Evolutionary conservation across 75 land plant genomes (phyloP).

Genomic region (Sequoiadendron giganteum): DNA sequence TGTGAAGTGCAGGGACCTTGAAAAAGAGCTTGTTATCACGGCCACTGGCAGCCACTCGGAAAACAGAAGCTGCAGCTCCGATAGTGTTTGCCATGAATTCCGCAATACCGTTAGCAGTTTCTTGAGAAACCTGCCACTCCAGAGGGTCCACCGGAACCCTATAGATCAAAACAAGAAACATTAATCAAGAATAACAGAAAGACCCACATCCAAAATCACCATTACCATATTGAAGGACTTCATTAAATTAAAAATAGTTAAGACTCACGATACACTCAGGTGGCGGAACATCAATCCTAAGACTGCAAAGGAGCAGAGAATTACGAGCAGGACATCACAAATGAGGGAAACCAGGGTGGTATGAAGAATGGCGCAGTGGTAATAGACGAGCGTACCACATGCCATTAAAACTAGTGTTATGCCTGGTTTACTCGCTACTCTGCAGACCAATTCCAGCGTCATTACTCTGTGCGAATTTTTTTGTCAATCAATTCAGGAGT

Average conservation of each 20-base stretch:
- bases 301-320: constrained; percentile 86
- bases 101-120: constrained; percentile 65
- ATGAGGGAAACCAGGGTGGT: constrained; percentile 63
- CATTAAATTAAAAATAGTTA: neutral
- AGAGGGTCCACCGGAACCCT: constrained; percentile 92
- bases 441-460: neutral
- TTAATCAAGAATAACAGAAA: neutral
- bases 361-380: constrained; percentile 71
- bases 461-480: neutral
- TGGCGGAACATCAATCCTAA: constrained; percentile 91
- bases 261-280: constrained; percentile 66
- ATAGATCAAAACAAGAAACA: neutral
- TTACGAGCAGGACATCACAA: constrained; percentile 82
- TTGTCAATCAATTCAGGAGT: no score
- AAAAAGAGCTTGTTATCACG: constrained; percentile 84
- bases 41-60: constrained; percentile 92
- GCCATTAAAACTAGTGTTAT: constrained; percentile 49
- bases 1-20: constrained; percentile 42
- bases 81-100: constrained; percentile 84
- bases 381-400: constrained; percentile 75
- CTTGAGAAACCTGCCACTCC: constrained; percentile 94
- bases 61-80: constrained; percentile 93
- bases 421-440: constrained; percentile 20
- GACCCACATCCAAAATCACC: neutral
- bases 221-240: neutral